phyloP scores from a whole-genome alignment of 2,329 filamentous ascomycete genomes.

The Fusarium acutatum region DNA sequence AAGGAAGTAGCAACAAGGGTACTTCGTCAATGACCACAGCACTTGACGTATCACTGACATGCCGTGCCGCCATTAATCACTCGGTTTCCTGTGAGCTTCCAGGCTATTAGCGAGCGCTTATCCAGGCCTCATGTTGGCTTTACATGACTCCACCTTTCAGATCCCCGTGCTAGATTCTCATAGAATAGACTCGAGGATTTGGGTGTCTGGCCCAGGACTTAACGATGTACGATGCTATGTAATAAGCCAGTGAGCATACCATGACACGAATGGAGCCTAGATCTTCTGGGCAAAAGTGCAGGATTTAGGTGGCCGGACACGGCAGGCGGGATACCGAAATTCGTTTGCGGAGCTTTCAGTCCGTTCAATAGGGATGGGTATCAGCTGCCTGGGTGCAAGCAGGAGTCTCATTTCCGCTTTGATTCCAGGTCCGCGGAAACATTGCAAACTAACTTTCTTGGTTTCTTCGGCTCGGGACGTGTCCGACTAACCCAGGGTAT shows the following conservation, averaged over 20 bases:
- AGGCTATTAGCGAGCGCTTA: no score
- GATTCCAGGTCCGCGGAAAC: background rate
- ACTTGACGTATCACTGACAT: background rate
- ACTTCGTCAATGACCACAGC: background rate
- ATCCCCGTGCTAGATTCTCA: no score
- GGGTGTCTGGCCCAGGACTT: no score
- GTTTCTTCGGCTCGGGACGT: background rate
- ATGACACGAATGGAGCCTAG: background rate
- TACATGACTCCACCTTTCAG: no score
- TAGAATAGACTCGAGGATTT: no score
- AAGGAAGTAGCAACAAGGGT: no score
- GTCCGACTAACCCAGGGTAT: background rate
- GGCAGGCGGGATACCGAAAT: no score
- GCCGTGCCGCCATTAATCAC: rapidly evolving
- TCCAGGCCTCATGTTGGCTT: no score
- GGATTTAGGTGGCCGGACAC: background rate
- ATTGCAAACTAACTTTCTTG: background rate
- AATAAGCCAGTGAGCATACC: background rate
- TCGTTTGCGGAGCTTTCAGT: no score
- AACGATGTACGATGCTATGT: rapidly evolving
- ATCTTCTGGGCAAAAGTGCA: background rate
- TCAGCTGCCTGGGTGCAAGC: rapidly evolving
- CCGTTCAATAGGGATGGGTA: background rate
- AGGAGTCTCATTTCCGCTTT: background rate
- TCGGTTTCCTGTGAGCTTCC: no score